A percentile compares a stretch with the other conserved stretches of the same genome.
These are phyloP conservation scores for Porodaedalea pini DNA, from an alignment of 1,284 basidiomycete genomes.

Conservation along the genomic window DNA sequence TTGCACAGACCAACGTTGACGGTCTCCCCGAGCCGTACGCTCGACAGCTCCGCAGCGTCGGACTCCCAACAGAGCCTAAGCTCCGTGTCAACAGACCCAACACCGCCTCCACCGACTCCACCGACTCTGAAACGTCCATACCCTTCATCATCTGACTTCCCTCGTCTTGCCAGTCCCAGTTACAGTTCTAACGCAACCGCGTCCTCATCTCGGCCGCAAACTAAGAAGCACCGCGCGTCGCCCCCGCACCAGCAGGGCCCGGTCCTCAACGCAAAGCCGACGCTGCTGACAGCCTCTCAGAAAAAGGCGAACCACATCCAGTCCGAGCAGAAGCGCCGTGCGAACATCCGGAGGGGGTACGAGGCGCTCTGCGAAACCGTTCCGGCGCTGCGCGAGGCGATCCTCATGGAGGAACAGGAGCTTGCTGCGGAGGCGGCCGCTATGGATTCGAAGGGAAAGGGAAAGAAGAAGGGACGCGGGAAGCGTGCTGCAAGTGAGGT, in stretches of 20 bases:
- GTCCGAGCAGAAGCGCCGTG: slow-evolving; percentile 85
- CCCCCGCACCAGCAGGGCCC: slow-evolving; percentile 20
- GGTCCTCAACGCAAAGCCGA: slow-evolving; percentile 26
- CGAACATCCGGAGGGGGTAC: slow-evolving; percentile 85
- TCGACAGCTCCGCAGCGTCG: slow-evolving; percentile 13
- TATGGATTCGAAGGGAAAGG: slow-evolving; percentile 30
- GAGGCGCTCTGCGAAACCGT: slow-evolving; percentile 79
- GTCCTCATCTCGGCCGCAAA: slow-evolving; percentile 9
- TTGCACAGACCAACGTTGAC: slow-evolving; percentile 2
- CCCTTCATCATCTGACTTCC: slow-evolving; percentile 11
- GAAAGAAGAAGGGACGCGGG: slow-evolving; percentile 30
- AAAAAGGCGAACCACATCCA: slow-evolving; percentile 94
- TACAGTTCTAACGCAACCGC: neutral
- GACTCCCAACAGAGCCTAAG: slow-evolving; percentile 16
- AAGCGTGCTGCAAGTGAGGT: slow-evolving; percentile 37
- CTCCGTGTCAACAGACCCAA: slow-evolving; percentile 17
- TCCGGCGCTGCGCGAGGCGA: slow-evolving; percentile 75
- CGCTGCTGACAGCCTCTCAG: slow-evolving; percentile 71
- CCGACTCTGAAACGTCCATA: slow-evolving; percentile 25
- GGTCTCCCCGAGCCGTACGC: slow-evolving; percentile 13
- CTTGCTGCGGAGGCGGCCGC: slow-evolving; percentile 23
- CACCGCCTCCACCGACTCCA: slow-evolving; percentile 17
- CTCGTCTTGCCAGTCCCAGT: slow-evolving; percentile 2
- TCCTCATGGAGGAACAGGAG: slow-evolving; percentile 59
- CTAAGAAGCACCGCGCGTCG: slow-evolving; percentile 21